These are phyloP conservation scores for Colletotrichum sp. DNA, from an alignment of 2,329 filamentous ascomycete genomes.

Conservation along the genomic window DNA sequence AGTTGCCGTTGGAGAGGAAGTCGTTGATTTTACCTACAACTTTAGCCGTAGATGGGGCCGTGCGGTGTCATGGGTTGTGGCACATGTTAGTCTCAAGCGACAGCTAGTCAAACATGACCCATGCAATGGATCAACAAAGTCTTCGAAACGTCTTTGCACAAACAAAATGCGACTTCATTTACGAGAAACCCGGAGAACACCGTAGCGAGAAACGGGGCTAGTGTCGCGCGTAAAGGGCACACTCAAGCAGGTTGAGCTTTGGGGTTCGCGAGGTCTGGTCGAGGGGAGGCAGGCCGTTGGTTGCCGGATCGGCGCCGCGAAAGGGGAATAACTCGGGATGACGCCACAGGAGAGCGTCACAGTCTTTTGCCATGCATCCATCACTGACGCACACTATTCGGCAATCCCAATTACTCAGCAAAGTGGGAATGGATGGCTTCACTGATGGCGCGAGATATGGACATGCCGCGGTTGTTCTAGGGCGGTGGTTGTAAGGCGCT, in stretches of 20 bases:
- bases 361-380: not conserved
- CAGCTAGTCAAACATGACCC: not conserved
- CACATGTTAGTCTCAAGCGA: not conserved
- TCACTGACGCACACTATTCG: not conserved
- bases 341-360: not conserved
- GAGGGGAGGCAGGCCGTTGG: not conserved
- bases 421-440: not conserved
- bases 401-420: conserved; percentile 10
- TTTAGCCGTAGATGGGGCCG: not conserved
- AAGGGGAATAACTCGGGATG: conserved; percentile 9
- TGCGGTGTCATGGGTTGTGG: not conserved
- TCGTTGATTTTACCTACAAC: not conserved
- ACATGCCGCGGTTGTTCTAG: not conserved
- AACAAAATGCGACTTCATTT: not conserved
- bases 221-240: not conserved
- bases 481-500: not conserved
- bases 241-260: not conserved
- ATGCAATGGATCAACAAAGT: not conserved
- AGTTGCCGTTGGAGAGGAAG: not conserved
- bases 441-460: not conserved
- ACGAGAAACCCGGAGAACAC: not conserved
- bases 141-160: not conserved
- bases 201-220: not conserved
- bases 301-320: not conserved
- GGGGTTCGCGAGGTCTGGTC: not conserved